Conservation (phyloP, 331 rosid genomes). For the Acacia concinna region DNA sequence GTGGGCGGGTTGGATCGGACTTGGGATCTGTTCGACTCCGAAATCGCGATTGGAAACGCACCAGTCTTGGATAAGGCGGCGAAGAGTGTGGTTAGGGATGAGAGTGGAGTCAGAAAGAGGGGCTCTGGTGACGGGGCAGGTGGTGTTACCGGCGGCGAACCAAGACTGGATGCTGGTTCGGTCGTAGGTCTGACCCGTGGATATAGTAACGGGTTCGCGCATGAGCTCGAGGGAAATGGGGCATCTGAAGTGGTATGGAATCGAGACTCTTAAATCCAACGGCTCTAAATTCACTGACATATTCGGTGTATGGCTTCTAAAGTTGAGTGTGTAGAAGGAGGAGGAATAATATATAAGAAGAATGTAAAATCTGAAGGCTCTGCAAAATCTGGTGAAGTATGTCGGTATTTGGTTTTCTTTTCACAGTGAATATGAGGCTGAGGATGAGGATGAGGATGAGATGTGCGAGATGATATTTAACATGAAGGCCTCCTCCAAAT, state of each 20-base stretch:
- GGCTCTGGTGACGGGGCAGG: conserved; percentile 64
- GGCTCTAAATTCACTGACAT: conserved; percentile 65
- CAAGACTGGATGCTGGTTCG: conserved; percentile 64
- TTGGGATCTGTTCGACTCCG: conserved; percentile 67
- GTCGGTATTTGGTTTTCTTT: conserved; percentile 29
- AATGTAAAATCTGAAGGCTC: conserved; percentile 37
- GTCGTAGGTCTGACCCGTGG: conserved; percentile 77
- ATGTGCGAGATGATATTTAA: conserved; percentile 14
- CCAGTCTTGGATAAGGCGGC: conserved; percentile 70
- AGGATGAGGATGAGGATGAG: conserved; percentile 19
- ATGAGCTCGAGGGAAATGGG: conserved; percentile 74
- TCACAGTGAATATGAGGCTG: conserved; percentile 10
- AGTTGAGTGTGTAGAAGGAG: neutral
- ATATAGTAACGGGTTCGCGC: conserved; percentile 64
- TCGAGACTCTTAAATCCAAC: conserved; percentile 62
- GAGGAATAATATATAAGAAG: neutral
- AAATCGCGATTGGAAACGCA: conserved; percentile 57
- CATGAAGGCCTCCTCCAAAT: neutral
- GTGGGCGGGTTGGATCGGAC: conserved; percentile 86
- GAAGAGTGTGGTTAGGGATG: conserved; percentile 68
- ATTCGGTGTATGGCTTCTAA: neutral
- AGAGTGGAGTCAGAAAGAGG: conserved; percentile 57
- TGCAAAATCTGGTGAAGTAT: conserved; percentile 41
- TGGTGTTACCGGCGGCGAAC: conserved; percentile 65
- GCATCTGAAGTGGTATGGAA: conserved; percentile 64